Evolutionary conservation across 345 rosid species (phyloP).

Genomic region (Eucalyptus camaldulensis): DNA sequence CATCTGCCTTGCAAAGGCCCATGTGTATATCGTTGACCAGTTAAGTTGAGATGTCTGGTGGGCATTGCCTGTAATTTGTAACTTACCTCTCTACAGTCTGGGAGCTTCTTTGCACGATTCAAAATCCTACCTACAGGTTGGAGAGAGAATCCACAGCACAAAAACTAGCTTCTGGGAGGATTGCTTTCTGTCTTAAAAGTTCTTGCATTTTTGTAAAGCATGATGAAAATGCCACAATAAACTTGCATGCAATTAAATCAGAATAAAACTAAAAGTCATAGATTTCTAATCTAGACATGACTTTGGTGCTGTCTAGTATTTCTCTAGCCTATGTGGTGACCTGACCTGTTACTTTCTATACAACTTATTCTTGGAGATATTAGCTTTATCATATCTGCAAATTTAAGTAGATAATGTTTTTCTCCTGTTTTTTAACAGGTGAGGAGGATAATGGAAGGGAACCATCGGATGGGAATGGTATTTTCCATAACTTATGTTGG

Average conservation of each 20-base stretch:
- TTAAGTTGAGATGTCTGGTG: neutral
- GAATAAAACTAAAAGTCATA: neutral
- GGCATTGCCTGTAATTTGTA: neutral
- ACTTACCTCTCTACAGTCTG: neutral
- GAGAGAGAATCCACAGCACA: neutral
- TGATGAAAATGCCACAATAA: neutral
- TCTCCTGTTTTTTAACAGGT: constrained; percentile 26
- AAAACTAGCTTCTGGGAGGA: neutral
- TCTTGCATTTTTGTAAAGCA: neutral
- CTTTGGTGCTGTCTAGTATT: neutral
- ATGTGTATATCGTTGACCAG: neutral
- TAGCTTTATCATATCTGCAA: neutral
- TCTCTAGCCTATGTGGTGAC: neutral
- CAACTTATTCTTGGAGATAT: neutral
- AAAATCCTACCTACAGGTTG: neutral
- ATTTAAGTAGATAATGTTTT: neutral
- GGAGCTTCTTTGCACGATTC: neutral
- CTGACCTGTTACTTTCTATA: neutral
- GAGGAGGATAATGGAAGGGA: constrained; percentile 97
- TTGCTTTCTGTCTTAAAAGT: neutral
- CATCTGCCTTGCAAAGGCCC: neutral
- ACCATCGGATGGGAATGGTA: constrained; percentile 98
- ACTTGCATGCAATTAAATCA: neutral
- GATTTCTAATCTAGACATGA: neutral
- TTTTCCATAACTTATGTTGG: neutral